phyloP scores from a whole-genome alignment of 257 asterid genomes.

The Lycium ferocissimum region DNA sequence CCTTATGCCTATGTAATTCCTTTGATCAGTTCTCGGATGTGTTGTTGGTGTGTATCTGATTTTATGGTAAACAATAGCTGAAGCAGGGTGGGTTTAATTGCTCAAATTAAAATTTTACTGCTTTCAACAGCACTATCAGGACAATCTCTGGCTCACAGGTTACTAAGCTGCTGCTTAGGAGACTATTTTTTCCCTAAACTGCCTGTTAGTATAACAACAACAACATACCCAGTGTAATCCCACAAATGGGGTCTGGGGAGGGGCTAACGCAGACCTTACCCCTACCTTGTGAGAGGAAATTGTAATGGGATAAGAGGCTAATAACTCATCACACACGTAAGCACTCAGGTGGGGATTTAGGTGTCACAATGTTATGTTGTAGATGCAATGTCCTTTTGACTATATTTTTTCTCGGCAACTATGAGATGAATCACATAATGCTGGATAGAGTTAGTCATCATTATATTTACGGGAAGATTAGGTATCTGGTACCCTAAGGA shows the following conservation, averaged over 20 bases:
- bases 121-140: not conserved
- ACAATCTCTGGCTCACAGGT: not conserved
- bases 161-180: slow-evolving; percentile 23
- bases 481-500: slow-evolving; percentile 1
- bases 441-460: slow-evolving; percentile 19
- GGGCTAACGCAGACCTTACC: no score
- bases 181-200: not conserved
- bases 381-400: not conserved
- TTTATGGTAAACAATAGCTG: slow-evolving; percentile 15
- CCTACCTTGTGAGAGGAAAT: not conserved
- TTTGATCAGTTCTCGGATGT: slow-evolving; percentile 19
- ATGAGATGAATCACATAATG: not conserved
- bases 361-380: slow-evolving; percentile 4
- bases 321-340: not conserved
- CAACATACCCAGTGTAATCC: no score
- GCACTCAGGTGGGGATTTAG: no score
- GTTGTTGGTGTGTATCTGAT: not conserved
- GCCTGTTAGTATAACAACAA: not conserved
- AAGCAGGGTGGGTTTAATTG: slow-evolving; percentile 21
- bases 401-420: not conserved
- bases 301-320: not conserved
- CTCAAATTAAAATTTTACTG: slow-evolving; percentile 13
- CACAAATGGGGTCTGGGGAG: no score
- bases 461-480: slow-evolving; percentile 17
- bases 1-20: not conserved